phyloP scores from a whole-genome alignment of 371 early-diverging fungal genomes.

The Mucor indicus region DNA sequence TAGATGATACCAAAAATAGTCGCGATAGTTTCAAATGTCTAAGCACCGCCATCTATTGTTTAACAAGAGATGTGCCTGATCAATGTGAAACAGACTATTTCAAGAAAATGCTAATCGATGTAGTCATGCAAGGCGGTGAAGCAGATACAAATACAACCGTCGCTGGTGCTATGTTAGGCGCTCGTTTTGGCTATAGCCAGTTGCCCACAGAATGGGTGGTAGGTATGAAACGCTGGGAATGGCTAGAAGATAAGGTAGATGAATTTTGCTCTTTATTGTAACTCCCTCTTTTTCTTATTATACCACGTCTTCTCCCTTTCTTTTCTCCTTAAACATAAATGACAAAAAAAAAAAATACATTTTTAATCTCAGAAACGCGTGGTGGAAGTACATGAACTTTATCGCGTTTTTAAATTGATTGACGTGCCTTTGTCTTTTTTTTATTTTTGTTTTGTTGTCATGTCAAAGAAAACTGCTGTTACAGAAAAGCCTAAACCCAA shows the following conservation, averaged over 20 bases:
- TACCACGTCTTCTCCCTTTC: neutral
- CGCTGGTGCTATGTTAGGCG: constrained; percentile 63
- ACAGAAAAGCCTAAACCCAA: constrained; percentile 9
- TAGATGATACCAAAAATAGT: constrained; percentile 41
- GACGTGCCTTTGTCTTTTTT: neutral
- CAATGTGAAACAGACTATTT: constrained; percentile 40
- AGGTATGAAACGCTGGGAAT: constrained; percentile 51
- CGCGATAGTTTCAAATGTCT: constrained; percentile 61
- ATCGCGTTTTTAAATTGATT: neutral
- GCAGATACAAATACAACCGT: constrained; percentile 67
- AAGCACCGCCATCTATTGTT: constrained; percentile 51
- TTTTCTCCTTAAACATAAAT: neutral
- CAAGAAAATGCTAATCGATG: constrained; percentile 48
- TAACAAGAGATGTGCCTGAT: constrained; percentile 40
- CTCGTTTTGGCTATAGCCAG: constrained; percentile 50
- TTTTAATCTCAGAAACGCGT: no score
- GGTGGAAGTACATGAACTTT: no score
- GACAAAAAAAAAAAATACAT: neutral
- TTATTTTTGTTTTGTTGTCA: neutral
- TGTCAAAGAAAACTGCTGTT: neutral
- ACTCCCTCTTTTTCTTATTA: neutral
- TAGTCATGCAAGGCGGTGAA: constrained; percentile 64
- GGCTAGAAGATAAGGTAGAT: constrained; percentile 46
- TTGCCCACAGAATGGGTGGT: constrained; percentile 56
- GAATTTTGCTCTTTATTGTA: constrained; percentile 44